Percentiles rank a stretch among this genome's conserved stretches.
phyloP scores from a whole-genome alignment of 768 basidiomycete species.

The Kwoniella dejecticola region DNA sequence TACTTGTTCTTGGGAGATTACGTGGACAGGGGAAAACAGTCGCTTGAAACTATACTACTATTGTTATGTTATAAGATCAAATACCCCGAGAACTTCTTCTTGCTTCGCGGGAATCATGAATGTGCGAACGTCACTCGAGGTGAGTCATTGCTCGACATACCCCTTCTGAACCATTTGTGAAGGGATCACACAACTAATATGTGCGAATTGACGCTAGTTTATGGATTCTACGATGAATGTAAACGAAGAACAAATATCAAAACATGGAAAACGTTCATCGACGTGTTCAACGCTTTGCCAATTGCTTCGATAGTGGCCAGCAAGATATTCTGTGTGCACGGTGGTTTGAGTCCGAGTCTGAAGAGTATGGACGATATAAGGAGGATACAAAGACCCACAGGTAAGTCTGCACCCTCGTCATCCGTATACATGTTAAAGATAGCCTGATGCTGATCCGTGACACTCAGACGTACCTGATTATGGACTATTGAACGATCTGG shows the following conservation, averaged over 20 bases:
- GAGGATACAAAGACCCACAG: slow-evolving; percentile 91
- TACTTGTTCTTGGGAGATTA: slow-evolving; percentile 99
- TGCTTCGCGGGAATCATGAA: slow-evolving; percentile 96
- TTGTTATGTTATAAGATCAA: slow-evolving; percentile 99
- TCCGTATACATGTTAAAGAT: too few species aligned
- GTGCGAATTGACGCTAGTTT: slow-evolving; percentile 71
- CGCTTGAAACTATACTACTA: slow-evolving; percentile 94
- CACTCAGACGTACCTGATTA: slow-evolving; percentile 98
- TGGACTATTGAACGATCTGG: slow-evolving; percentile 90
- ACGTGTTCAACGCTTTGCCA: slow-evolving; percentile 98
- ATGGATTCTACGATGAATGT: slow-evolving; percentile 99
- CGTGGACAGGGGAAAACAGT: slow-evolving; percentile 97
- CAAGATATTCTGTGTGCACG: slow-evolving; percentile 99
- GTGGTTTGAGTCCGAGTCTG: slow-evolving; percentile 71
- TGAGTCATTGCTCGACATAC: slow-evolving; percentile 56
- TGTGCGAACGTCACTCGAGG: slow-evolving; percentile 99
- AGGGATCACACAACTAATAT: too few species aligned
- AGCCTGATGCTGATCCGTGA: too few species aligned
- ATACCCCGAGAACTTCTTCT: slow-evolving; percentile 99
- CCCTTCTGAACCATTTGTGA: background rate
- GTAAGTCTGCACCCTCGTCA: too few species aligned
- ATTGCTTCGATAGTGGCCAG: slow-evolving; percentile 98
- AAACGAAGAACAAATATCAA: slow-evolving; percentile 99
- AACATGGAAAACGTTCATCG: slow-evolving; percentile 99
- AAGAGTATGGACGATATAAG: slow-evolving; percentile 92